Conservation (phyloP, 2,329 filamentous ascomycete species). For the Xylariaceae sp. region DNA sequence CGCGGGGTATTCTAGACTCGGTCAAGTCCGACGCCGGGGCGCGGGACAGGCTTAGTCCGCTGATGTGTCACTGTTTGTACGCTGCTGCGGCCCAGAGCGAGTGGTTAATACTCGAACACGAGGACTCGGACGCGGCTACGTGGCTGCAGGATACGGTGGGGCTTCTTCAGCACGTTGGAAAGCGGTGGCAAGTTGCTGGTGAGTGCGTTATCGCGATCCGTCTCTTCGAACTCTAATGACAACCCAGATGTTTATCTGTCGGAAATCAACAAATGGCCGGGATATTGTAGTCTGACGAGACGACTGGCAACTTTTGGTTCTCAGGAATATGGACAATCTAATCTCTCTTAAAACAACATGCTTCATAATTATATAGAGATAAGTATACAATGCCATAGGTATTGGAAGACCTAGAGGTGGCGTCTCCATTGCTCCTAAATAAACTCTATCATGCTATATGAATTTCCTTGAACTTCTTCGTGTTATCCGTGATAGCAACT, state of each 20-base stretch:
- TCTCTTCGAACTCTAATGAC: neutral
- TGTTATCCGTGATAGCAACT: slow-evolving; percentile 58
- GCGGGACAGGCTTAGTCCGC: slow-evolving; percentile 7
- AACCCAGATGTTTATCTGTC: slow-evolving; percentile 13
- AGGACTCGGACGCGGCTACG: slow-evolving; percentile 7
- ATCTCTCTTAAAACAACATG: neutral
- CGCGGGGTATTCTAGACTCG: slow-evolving; percentile 9
- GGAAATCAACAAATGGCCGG: slow-evolving; percentile 22
- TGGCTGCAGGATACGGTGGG: slow-evolving; percentile 18
- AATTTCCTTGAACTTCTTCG: slow-evolving; percentile 40
- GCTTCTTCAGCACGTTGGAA: slow-evolving; percentile 14
- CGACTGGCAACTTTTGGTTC: neutral
- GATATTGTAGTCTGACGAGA: slow-evolving; percentile 13
- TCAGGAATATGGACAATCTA: neutral
- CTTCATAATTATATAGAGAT: too few relatives aligned
- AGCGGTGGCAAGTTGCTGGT: slow-evolving; percentile 23
- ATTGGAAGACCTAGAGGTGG: too few relatives aligned
- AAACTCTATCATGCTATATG: slow-evolving; percentile 10
- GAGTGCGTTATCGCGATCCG: neutral
- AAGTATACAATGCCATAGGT: neutral
- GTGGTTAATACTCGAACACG: slow-evolving; percentile 21
- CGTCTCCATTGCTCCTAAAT: neutral
- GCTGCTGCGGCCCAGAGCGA: slow-evolving; percentile 18
- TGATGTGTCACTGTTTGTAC: slow-evolving; percentile 23
- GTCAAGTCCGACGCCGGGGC: neutral